phyloP scores from a whole-genome alignment of 2,329 filamentous ascomycete genomes.

The Aciculosporium take region DNA sequence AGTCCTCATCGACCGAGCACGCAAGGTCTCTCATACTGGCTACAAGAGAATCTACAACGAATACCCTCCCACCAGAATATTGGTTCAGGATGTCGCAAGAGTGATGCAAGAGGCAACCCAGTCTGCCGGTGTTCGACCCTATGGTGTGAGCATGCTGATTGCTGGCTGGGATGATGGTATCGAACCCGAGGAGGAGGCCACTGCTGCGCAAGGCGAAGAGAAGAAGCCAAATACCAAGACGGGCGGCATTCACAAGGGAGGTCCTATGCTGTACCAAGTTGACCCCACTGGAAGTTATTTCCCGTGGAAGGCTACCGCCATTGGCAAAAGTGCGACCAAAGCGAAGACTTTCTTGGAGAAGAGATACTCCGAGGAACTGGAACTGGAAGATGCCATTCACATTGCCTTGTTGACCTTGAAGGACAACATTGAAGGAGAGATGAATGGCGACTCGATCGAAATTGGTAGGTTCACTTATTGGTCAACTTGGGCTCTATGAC shows the following conservation, averaged over 20 bases:
- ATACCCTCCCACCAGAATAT: slow-evolving; percentile 97
- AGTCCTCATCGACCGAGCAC: slow-evolving; percentile 91
- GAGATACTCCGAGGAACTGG: slow-evolving; percentile 91
- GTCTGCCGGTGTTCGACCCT: slow-evolving; percentile 90
- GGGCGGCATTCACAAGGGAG: slow-evolving; percentile 86
- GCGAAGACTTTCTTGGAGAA: slow-evolving; percentile 99
- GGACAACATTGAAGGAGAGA: slow-evolving; percentile 98
- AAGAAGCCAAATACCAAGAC: slow-evolving; percentile 74
- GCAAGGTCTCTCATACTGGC: slow-evolving; percentile 92
- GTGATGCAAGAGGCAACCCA: slow-evolving; percentile 99
- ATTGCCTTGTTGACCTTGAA: slow-evolving; percentile 95
- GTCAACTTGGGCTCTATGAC: background rate
- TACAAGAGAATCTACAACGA: slow-evolving; percentile 99
- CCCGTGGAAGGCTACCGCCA: slow-evolving; percentile 98
- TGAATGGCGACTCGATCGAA: slow-evolving; percentile 97
- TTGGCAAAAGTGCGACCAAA: slow-evolving; percentile 95
- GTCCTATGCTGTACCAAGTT: slow-evolving; percentile 95
- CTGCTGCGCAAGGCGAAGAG: slow-evolving; percentile 47
- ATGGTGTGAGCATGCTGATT: slow-evolving; percentile 88
- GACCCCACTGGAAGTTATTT: slow-evolving; percentile 98
- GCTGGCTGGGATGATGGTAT: slow-evolving; percentile 97
- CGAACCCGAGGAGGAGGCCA: slow-evolving; percentile 61
- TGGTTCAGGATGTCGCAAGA: slow-evolving; percentile 93
- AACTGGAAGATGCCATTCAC: slow-evolving; percentile 95
- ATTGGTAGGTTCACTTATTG: slow-evolving; percentile 50